Base-by-base conservation (phyloP, 2,329 filamentous ascomycete genomes). In the Aspergillus alliaceus region DNA sequence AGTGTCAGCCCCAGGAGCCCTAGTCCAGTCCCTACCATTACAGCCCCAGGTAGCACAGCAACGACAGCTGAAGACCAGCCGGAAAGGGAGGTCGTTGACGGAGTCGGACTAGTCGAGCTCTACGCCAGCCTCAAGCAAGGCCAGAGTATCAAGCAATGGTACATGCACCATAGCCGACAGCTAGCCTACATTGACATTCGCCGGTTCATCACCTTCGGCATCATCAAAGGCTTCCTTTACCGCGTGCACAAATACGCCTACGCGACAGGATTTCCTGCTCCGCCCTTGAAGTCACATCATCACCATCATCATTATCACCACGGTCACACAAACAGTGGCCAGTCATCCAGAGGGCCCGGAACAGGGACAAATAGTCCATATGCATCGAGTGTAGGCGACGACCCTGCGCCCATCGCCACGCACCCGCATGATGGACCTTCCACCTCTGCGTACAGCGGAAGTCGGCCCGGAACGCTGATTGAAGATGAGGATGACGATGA, bases 171-270 rank as follows among this genome's bases (percentile, higher is more conserved):
- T 73, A 83, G 86, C 63, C 84, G 88, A 39, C 78, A 90, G 37
- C 81, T 97, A 8, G 80, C 83, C 12, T 88, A 88, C 68, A 86
- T 99, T 56, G 95, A 99, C 72, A 86, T 97, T 54, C 86, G 95
- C 12, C 88, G 95, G 27, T 88, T 99, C 61, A 91, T 98, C 61
- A 96, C 96, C 58, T 99, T 98, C 69, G 95, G 93, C 56, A 84
- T 97, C 58, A 96, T 98, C 73, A 98, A 98, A 76, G 93, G 93
- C 15, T 90, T 96, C 64, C 77, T 99, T 24, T 97, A 97, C 74
- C 86, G 95, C 32, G 88, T 97, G 39, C 91, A 98, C 77, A 96
- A 95, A 72, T 96, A 96, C 71, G 90, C 91, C 27, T 85, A 96
- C 62, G 70, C 75, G 44, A 74, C 77, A 6, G 67, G 72, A 1